A percentile compares a stretch with the other conserved stretches of the same genome.
Evolutionary conservation across 2,329 filamentous ascomycete species (phyloP).

Genomic region (Didymella glomerata): DNA sequence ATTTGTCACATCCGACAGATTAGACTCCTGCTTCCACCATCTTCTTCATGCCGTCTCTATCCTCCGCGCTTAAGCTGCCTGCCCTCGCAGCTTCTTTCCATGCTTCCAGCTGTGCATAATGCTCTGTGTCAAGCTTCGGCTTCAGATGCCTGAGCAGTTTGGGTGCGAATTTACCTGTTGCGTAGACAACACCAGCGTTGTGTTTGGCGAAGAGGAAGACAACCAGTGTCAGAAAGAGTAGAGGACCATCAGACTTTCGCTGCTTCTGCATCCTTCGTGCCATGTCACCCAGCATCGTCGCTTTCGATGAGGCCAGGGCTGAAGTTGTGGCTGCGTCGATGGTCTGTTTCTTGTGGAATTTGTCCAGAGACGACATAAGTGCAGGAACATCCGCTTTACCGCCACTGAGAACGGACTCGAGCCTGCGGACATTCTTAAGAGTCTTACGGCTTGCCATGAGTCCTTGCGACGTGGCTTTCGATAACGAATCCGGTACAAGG

Average conservation of each 20-base stretch:
- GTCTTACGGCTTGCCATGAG: slow-evolving; percentile 44
- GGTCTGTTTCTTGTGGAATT: slow-evolving; percentile 47
- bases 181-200: slow-evolving; percentile 49
- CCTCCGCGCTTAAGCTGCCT: slow-evolving; percentile 41
- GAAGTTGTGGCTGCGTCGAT: slow-evolving; percentile 22
- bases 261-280: slow-evolving; percentile 46
- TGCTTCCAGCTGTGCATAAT: slow-evolving; percentile 44
- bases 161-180: slow-evolving; percentile 53
- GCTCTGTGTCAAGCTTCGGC: slow-evolving; percentile 26
- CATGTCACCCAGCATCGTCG: slow-evolving; percentile 44
- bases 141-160: slow-evolving; percentile 51
- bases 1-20: background rate
- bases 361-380: slow-evolving; percentile 35
- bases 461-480: slow-evolving; percentile 43
- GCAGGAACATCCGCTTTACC: slow-evolving; percentile 23
- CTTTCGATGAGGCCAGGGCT: slow-evolving; percentile 33
- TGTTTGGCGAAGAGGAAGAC: slow-evolving; percentile 45
- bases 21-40: slow-evolving; percentile 34
- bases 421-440: slow-evolving; percentile 41
- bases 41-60: slow-evolving; percentile 45
- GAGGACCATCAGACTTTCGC: slow-evolving; percentile 45
- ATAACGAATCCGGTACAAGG: slow-evolving; percentile 43
- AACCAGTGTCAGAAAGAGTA: slow-evolving; percentile 50
- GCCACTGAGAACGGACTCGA: slow-evolving; percentile 36
- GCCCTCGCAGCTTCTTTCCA: slow-evolving; percentile 52